Evolutionary conservation across 2,329 filamentous ascomycete genomes (phyloP), one percentile per base, ranked within the genome.

Genomic region (Neurospora crassa): DNA sequence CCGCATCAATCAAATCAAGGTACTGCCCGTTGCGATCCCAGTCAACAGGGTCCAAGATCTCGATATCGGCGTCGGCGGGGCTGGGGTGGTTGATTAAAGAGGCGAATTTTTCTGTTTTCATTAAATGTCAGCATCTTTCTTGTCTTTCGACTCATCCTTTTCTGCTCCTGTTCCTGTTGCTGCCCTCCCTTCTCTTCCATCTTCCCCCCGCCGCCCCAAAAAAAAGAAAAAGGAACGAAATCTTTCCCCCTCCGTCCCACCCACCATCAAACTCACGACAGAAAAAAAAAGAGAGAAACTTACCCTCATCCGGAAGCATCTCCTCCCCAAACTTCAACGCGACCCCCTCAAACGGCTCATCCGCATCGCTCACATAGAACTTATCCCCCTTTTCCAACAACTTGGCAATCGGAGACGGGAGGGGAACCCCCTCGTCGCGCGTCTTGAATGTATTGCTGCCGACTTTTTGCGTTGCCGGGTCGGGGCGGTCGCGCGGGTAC

Each of bases 281-380:
- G 10, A 68, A 20, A 45, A 5, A 40, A 2, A 11, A 4, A 40
- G 12, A 68, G 24, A 45, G 5, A 67, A 45, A 82, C 85, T 76
- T 78, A 91, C 89, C 84, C 80, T 91, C 89, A 75, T 88, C 84
- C 0, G 90, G 88, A 76, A 91, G 77, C 3, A 84, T 83, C 68
- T 82, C 82, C 34, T 83, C 84, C 20, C 78, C 81, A 73, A 86
- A 92, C 74, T 84, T 85, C 75, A 97, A 79, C 70, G 87, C 88
- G 6, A 97, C 92, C 3, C 89, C 88, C 79, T 92, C 89, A 80
- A 97, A 97, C 5, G 91, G 90, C 84, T 96, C 93, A 79, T 97
- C 94, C 40, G 92, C 89, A 72, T 97, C 94, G 73, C 91, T 96
- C 18, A 88, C 81, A 80, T 96, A 97, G 78, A 91, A 90, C 63